Base-by-base conservation (phyloP, 2,329 filamentous ascomycete species). In the Aspergillus pseudoviridinutans region DNA sequence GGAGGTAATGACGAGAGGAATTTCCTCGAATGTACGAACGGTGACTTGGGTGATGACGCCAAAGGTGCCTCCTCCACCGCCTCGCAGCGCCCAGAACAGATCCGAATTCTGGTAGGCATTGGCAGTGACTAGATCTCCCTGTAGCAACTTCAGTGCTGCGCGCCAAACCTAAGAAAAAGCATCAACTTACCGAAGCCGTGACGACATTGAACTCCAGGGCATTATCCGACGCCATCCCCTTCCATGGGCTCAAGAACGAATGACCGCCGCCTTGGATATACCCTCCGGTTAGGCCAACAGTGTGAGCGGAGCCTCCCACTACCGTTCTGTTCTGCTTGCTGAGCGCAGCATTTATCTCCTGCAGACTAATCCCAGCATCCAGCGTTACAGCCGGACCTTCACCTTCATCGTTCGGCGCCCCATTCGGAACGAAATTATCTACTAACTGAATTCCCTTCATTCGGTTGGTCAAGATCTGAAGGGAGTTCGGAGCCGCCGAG, bases 151-250 rank as follows among this genome's bases (percentile, higher is more conserved):
- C 22, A 22, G 22, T 1, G 22, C 22, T 22, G 22, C 2, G 22
- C 22, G 22, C 22, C 22, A 22, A 2, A 22, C 22, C 22, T 22
- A 22, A 22, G 22, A 22, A 22, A 22, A 22, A 22, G 22, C 22
- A 22, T 22, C 22, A 22, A 53, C 58, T 49, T 52, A 61, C 61
- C 58, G 75, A 73, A 10, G 79, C 74, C 2, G 76, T 77, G 3
- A 84, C 77, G 8, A 83, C 72, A 54, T 81, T 73, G 51, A 79
- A 70, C 54, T 76, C 70, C n/a, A 83, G 69, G 5, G 80, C 73
- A 64, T 82, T 77, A 64, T 83, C 81, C 3, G 78, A 74, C 56
- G 73, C 81, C 65, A 84, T 76, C 60, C 84, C 76, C 59, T 79
- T 80, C 32, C 78, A 65, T 53, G 75, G 75, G 14, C 78, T 79